Evolutionary conservation across 768 basidiomycete species (phyloP).

Genomic region (Tulasnella sp.): DNA sequence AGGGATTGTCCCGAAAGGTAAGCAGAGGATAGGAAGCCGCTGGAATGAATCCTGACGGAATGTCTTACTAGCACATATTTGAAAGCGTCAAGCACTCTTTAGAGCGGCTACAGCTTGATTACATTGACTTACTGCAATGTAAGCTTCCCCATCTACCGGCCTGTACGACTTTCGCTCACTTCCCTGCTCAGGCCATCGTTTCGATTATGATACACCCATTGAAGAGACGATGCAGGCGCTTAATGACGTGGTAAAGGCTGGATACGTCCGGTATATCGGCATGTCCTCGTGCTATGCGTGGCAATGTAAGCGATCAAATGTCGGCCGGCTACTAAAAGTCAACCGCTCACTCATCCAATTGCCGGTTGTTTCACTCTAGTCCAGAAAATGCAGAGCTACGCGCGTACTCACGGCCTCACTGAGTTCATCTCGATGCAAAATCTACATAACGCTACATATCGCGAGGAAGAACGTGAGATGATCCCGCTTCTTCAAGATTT

Average conservation of each 20-base stretch:
- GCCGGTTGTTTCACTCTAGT: background rate
- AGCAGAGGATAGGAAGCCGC: background rate
- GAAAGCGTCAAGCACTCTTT: constrained; percentile 43
- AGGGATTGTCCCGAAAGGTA: constrained; percentile 30
- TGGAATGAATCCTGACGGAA: background rate
- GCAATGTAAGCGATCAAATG: constrained; percentile 26
- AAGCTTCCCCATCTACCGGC: constrained; percentile 12
- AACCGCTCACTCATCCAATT: background rate
- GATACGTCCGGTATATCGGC: constrained; percentile 48
- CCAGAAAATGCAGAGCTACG: constrained; percentile 20
- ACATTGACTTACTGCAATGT: constrained; percentile 48
- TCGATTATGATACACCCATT: constrained; percentile 44
- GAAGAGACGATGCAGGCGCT: constrained; percentile 50
- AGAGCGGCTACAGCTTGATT: constrained; percentile 44
- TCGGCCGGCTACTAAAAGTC: constrained; percentile 28
- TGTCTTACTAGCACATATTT: constrained; percentile 45
- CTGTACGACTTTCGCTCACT: constrained; percentile 12
- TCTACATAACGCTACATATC: constrained; percentile 2
- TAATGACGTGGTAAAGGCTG: constrained; percentile 49
- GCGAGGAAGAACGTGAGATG: constrained; percentile 25
- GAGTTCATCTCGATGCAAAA: constrained; percentile 24
- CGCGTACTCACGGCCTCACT: background rate
- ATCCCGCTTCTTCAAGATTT: constrained; percentile 14
- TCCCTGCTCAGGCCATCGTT: constrained; percentile 34
- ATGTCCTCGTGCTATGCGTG: constrained; percentile 42